Evolutionary conservation across 352 stramenopile species (phyloP), one percentile per base, ranked within the genome.

Genomic region (Globisporangium echinulatum): DNA sequence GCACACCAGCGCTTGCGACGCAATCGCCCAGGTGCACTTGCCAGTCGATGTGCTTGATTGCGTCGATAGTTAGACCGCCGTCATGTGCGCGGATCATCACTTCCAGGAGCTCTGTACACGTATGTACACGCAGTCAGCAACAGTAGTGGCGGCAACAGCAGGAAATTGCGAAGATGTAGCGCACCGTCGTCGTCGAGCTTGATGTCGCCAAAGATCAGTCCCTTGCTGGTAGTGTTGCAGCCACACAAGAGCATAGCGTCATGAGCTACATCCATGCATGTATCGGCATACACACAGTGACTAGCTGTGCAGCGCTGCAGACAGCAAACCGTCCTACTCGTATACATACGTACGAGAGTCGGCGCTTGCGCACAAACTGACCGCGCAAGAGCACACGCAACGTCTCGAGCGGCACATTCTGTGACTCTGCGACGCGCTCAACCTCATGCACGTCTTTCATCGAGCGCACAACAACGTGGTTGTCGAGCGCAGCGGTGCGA

Each of bases 141-240:
- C 25, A 33, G 25, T 33, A 33, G 25, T 33, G 25, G 50, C 52
- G 15, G 19, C 44, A 42, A 1, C 7, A 7, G 1, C 13, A n/a
- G 47, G n/a, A 14, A 7, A 44, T 13, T 33, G 10, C 3, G 14
- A 39, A 39, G 7, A 54, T 51, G 19, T 52, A 88, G 78, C 52
- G 37, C 51, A 90, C 83, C 78, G 58, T 68, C 66, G 62, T 91
- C 82, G 7, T 71, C 70, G 6, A 94, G 66, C 42, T 82, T 71
- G 42, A 94, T 85, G 62, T 94, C 85, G 7, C 81, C 79, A 56
- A 94, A 94, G 55, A 92, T 79, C 49, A 94, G 74, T 1, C 70
- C 71, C 69, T 94, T 94, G 43, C 85, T 94, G 59, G 13, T 5
- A 11, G 3, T 37, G 11, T 25, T 38, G 11, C n/a, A 56, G 52